Evolutionary conservation across 345 rosid genomes (phyloP).

Genomic region (Turritis glabra): DNA sequence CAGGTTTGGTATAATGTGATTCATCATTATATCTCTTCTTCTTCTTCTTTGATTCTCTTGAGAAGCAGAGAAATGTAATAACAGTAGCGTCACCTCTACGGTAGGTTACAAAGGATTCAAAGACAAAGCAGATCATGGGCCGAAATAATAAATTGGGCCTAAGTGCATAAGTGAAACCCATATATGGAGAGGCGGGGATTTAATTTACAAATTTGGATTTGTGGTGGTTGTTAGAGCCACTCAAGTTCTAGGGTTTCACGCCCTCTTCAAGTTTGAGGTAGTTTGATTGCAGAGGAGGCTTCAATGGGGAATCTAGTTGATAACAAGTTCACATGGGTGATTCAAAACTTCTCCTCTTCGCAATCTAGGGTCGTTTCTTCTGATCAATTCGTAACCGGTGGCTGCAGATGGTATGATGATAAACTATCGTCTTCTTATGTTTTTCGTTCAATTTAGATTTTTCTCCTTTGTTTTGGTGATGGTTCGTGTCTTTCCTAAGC

Average conservation of each 20-base stretch:
- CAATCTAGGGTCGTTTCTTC: background rate
- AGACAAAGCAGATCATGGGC: background rate
- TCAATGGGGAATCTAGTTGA: constrained; percentile 6
- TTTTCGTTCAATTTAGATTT: background rate
- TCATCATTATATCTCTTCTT: too few relatives aligned
- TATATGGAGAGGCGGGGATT: background rate
- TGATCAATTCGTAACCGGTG: background rate
- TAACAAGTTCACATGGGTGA: constrained; percentile 17
- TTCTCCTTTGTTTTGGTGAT: background rate
- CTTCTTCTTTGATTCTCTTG: too few relatives aligned
- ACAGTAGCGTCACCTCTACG: too few relatives aligned
- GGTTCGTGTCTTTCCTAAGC: constrained; percentile 9
- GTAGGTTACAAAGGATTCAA: too few relatives aligned
- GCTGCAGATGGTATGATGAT: background rate
- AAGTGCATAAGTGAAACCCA: background rate
- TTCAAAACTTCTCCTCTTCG: background rate
- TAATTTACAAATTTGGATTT: background rate
- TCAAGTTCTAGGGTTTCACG: background rate
- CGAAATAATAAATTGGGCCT: background rate
- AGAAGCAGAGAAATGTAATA: too few relatives aligned
- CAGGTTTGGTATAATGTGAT: too few relatives aligned
- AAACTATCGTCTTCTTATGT: background rate
- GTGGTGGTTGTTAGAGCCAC: background rate
- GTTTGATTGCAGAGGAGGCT: too few relatives aligned
- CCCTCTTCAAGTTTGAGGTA: too few relatives aligned